phyloP scores from a whole-genome alignment of 2,329 filamentous ascomycete genomes.

The Graphium sp. region DNA sequence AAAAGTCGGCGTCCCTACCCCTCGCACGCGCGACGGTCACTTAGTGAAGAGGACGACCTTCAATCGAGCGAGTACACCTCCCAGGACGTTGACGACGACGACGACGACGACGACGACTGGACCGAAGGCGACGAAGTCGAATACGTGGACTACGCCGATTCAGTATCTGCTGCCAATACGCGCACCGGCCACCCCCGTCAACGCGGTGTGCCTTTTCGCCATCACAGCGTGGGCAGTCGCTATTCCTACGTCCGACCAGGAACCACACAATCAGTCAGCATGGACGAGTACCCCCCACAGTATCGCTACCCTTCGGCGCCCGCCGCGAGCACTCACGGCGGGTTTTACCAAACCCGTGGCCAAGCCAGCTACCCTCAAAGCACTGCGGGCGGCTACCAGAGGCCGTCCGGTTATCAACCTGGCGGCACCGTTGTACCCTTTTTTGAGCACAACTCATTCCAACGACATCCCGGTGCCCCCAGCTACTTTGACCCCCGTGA shows the following conservation, averaged over 20 bases:
- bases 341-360: conserved; percentile 16
- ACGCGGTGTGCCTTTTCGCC: conserved; percentile 13
- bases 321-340: conserved; percentile 5
- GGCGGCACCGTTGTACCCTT: conserved; percentile 5
- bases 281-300: conserved; percentile 43
- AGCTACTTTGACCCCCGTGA: conserved; percentile 5
- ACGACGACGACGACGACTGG: conserved; percentile 18
- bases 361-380: conserved; percentile 25
- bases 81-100: conserved; percentile 13
- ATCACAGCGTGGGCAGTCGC: not conserved
- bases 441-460: conserved; percentile 4
- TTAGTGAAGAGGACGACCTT: too few species aligned
- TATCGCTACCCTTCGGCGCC: conserved; percentile 15
- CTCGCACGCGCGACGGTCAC: too few species aligned
- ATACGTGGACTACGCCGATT: conserved; percentile 34
- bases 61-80: conserved; percentile 14
- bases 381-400: conserved; percentile 26
- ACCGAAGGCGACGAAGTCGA: conserved; percentile 18
- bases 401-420: conserved; percentile 12
- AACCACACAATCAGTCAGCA: conserved; percentile 39
- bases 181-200: conserved; percentile 12
- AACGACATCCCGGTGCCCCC: too few species aligned
- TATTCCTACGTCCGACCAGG: conserved; percentile 6
- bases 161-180: conserved; percentile 24
- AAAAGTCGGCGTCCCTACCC: too few species aligned